phyloP scores from a whole-genome alignment of 345 rosid species.

The Citrus australasica region DNA sequence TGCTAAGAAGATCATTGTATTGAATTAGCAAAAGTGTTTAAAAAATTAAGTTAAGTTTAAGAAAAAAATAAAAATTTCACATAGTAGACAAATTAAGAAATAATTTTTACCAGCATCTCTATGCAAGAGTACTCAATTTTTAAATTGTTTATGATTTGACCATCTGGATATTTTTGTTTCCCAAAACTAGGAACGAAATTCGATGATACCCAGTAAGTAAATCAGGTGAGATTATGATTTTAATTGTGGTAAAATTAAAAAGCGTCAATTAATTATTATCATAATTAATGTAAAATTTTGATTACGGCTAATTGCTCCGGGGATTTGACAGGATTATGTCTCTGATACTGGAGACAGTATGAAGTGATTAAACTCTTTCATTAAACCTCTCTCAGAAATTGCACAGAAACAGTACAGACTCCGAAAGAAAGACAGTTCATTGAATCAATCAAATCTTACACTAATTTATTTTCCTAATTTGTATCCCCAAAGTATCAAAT shows the following conservation, averaged over 20 bases:
- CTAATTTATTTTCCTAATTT: background rate
- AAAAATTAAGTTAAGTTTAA: background rate
- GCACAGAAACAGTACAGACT: background rate
- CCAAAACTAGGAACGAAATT: slow-evolving; percentile 19
- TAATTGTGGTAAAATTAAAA: slow-evolving; percentile 5
- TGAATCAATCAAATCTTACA: slow-evolving; percentile 8
- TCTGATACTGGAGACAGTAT: slow-evolving; percentile 25
- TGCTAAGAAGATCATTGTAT: slow-evolving; percentile 42
- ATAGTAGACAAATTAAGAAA: background rate
- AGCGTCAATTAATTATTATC: background rate
- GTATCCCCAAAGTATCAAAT: background rate
- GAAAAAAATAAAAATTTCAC: background rate
- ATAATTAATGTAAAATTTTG: slow-evolving; percentile 11
- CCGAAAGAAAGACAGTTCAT: slow-evolving; percentile 1
- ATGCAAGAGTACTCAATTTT: background rate
- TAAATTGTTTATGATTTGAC: slow-evolving; percentile 25
- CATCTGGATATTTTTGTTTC: background rate
- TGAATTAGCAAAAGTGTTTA: background rate
- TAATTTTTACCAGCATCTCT: background rate
- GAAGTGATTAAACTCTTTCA: background rate
- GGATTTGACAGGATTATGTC: slow-evolving; percentile 36
- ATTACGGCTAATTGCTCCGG: slow-evolving; percentile 9
- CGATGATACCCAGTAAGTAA: slow-evolving; percentile 3
- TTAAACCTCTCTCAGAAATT: background rate
- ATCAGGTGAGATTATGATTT: background rate